Conservation (phyloP, 345 rosid species). For the Acer yangbiense region DNA sequence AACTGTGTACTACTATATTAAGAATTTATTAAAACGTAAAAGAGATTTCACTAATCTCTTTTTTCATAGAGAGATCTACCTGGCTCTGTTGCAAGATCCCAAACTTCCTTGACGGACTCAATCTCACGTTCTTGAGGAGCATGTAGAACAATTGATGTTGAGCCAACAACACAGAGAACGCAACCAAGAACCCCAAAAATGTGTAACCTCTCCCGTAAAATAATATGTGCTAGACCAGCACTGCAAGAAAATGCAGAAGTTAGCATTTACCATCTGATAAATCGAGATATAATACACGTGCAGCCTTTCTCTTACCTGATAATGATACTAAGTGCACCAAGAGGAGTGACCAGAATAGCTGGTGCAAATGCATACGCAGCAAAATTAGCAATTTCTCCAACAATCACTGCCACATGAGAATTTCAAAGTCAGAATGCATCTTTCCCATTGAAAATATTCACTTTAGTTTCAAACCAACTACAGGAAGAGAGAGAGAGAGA, state of each 20-base stretch:
- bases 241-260: constrained; percentile 46
- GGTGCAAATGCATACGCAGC: constrained; percentile 99
- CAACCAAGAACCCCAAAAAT: constrained; percentile 96
- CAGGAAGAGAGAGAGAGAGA: constrained; percentile 6
- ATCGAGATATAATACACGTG: neutral
- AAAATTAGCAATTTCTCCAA: constrained; percentile 96
- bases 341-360: constrained; percentile 94
- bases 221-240: constrained; percentile 90
- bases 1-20: neutral
- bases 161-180: constrained; percentile 92
- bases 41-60: neutral
- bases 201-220: constrained; percentile 79
- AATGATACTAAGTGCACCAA: constrained; percentile 94
- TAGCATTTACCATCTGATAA: constrained; percentile 7
- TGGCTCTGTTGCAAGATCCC: constrained; percentile 99
- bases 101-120: constrained; percentile 83
- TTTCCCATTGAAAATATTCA: neutral
- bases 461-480: neutral
- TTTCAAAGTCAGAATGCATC: constrained; percentile 22
- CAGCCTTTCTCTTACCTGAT: constrained; percentile 56
- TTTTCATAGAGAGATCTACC: constrained; percentile 41
- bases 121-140: constrained; percentile 96
- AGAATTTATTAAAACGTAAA: neutral
- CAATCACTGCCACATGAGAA: constrained; percentile 66
- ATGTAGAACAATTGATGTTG: constrained; percentile 90